A percentile compares a stretch with the other conserved stretches of the same genome.
These are phyloP conservation scores for Jamesozyma piceae DNA, from an alignment of 805 yeast species.

Conservation along the genomic window DNA sequence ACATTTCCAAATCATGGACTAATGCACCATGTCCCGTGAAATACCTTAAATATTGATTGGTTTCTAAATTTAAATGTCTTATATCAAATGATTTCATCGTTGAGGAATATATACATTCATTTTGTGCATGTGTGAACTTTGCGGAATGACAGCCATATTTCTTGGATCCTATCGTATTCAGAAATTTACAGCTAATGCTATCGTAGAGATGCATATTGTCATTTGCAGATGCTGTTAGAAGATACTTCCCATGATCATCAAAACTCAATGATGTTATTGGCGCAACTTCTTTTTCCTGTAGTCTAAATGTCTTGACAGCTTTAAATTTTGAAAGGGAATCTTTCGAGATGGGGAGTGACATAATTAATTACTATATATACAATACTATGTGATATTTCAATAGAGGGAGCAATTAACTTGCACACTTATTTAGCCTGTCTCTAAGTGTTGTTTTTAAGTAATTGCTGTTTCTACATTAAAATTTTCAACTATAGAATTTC, in stretches of 20 bases:
- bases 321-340: conserved; percentile 25
- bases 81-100: conserved; percentile 71
- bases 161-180: conserved; percentile 66
- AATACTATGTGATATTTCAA: not conserved
- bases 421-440: no score
- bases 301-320: conserved; percentile 42
- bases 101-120: conserved; percentile 72
- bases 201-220: conserved; percentile 81
- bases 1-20: conserved; percentile 64
- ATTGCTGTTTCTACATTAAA: no score
- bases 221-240: conserved; percentile 70
- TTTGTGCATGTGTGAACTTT: conserved; percentile 64
- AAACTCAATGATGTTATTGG: conserved; percentile 64
- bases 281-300: conserved; percentile 40
- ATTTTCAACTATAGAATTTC: no score
- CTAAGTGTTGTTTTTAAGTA: no score
- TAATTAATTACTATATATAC: not conserved
- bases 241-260: conserved; percentile 73
- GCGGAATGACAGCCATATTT: conserved; percentile 91
- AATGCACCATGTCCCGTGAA: conserved; percentile 78
- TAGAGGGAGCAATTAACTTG: not conserved
- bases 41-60: conserved; percentile 73
- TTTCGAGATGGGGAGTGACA: conserved; percentile 20
- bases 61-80: conserved; percentile 65
- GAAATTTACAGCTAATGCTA: conserved; percentile 54